phyloP scores from a whole-genome alignment of 2,329 filamentous ascomycete genomes.

The Hansfordia pulvinata region DNA sequence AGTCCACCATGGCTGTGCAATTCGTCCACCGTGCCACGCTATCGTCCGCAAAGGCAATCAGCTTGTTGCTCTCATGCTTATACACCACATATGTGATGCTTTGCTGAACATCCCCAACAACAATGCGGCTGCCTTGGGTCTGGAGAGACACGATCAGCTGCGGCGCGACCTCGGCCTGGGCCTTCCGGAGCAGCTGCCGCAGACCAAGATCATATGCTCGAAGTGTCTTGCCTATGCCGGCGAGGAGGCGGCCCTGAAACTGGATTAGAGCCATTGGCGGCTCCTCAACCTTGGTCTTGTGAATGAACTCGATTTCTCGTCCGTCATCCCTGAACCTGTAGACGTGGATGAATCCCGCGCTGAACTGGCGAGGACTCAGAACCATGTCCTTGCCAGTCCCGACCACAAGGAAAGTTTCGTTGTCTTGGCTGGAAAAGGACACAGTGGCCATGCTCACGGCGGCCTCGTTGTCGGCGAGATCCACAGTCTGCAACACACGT shows the following conservation, averaged over 20 bases:
- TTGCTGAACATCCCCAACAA: conserved; percentile 87
- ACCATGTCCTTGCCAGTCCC: conserved; percentile 87
- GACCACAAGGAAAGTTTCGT: conserved; percentile 83
- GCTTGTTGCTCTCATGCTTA: conserved; percentile 78
- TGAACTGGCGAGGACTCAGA: conserved; percentile 61
- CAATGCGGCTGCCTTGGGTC: conserved; percentile 80
- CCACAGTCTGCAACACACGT: conserved; percentile 60
- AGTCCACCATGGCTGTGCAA: conserved; percentile 87
- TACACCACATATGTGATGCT: conserved; percentile 87
- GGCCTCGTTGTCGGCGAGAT: conserved; percentile 81
- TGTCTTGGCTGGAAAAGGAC: conserved; percentile 76
- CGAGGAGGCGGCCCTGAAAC: conserved; percentile 82
- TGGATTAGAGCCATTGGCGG: conserved; percentile 80
- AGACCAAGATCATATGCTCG: conserved; percentile 88
- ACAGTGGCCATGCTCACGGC: conserved; percentile 78
- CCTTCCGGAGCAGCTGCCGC: conserved; percentile 83
- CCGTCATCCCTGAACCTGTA: conserved; percentile 84
- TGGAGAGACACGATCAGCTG: conserved; percentile 81
- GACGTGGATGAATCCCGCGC: conserved; percentile 76
- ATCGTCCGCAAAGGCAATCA: conserved; percentile 91
- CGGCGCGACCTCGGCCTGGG: conserved; percentile 65
- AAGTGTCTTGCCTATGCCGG: conserved; percentile 72
- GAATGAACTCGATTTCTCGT: conserved; percentile 82
- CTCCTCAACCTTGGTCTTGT: conserved; percentile 87
- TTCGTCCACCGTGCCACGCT: conserved; percentile 83